phyloP scores from a whole-genome alignment of 129 eudicot genomes.

The Heracleum sosnowskyi region DNA sequence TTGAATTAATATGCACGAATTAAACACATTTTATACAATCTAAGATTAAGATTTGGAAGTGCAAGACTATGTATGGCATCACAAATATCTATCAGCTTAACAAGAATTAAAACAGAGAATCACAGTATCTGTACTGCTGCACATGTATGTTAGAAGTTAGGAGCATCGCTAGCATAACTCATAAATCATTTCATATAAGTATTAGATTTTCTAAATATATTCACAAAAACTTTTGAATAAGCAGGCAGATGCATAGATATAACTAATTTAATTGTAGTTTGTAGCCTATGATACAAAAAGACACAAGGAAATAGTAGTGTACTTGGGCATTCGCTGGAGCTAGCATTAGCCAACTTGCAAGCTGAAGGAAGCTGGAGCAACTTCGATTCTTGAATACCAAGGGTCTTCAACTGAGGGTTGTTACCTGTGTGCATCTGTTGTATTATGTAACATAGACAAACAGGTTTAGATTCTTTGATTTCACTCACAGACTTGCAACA shows the following conservation, averaged over 20 bases:
- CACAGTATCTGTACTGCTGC: not conserved
- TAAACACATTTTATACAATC: not conserved
- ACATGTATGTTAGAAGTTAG: not conserved
- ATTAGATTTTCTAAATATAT: not conserved
- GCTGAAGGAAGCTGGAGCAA: constrained; percentile 48
- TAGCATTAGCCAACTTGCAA: constrained; percentile 40
- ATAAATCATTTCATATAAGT: not conserved
- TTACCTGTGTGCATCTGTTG: constrained; percentile 42
- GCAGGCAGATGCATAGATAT: not conserved
- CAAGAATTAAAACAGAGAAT: not conserved
- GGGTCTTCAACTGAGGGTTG: constrained; percentile 31
- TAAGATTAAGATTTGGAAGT: not conserved
- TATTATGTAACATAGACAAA: constrained; percentile 39
- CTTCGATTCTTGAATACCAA: constrained; percentile 28
- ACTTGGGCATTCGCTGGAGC: constrained; percentile 43
- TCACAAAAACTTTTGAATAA: not conserved
- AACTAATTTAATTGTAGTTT: not conserved
- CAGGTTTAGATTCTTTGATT: constrained; percentile 29
- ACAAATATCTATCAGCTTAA: not conserved
- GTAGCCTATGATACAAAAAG: not conserved
- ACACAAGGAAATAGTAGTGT: not conserved
- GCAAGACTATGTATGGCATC: not conserved
- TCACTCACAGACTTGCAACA: constrained; percentile 35
- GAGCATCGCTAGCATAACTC: not conserved
- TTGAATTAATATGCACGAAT: not conserved